A percentile compares a stretch with the other conserved stretches of the same genome.
Evolutionary conservation across 441 rosid genomes (phyloP).

Genomic region (Euphorbia celastroides): DNA sequence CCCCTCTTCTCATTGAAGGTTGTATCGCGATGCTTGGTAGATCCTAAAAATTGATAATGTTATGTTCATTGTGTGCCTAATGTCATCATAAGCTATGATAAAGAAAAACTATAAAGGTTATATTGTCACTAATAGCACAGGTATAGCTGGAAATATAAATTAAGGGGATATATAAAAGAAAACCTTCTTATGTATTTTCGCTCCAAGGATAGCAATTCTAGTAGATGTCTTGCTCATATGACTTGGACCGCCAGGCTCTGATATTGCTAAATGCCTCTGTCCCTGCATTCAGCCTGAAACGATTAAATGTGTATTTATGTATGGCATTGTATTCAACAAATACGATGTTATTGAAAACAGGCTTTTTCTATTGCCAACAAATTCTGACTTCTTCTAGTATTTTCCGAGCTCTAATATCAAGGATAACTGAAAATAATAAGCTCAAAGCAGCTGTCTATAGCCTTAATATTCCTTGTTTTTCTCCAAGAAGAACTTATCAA

Average conservation of each 20-base stretch:
- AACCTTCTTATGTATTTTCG: constrained; percentile 48
- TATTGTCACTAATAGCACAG: neutral
- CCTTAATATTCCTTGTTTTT: neutral
- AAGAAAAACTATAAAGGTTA: constrained; percentile 1
- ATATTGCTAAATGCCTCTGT: constrained; percentile 24
- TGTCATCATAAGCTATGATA: constrained; percentile 2
- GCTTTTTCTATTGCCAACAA: neutral
- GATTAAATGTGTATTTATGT: constrained; percentile 11
- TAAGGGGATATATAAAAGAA: constrained; percentile 14
- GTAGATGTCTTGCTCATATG: constrained; percentile 51
- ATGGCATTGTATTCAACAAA: neutral
- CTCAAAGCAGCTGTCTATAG: neutral
- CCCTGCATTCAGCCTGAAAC: constrained; percentile 39
- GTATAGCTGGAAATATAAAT: neutral
- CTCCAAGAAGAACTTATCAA: neutral
- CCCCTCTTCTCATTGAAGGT: constrained; percentile 51
- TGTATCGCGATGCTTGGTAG: constrained; percentile 39
- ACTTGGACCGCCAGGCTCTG: constrained; percentile 42
- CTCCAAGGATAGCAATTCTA: constrained; percentile 80
- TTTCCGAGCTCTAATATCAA: neutral
- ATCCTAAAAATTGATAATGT: constrained; percentile 42
- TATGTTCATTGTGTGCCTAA: constrained; percentile 14
- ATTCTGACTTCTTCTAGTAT: neutral
- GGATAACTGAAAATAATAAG: neutral
- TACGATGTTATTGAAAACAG: neutral